Percentiles rank a stretch among this genome's conserved stretches.
phyloP scores from a whole-genome alignment of 257 asterid genomes.

The Sherardia arvensis region DNA sequence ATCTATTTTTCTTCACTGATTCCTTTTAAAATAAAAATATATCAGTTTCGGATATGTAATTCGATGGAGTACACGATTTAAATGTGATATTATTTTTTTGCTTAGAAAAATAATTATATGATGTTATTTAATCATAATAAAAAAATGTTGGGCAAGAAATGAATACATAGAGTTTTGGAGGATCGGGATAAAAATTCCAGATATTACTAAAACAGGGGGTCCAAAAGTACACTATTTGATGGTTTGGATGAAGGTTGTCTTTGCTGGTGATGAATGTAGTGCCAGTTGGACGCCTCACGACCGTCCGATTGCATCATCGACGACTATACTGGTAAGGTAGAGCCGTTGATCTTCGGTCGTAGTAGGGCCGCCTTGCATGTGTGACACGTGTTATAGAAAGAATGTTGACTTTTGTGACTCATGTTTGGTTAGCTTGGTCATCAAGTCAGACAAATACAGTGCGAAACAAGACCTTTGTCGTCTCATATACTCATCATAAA shows the following conservation, averaged over 20 bases:
- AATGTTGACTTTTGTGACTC: background rate
- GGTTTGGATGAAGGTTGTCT: background rate
- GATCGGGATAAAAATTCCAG: no score
- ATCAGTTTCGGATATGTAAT: no score
- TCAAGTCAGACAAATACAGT: background rate
- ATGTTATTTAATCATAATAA: no score
- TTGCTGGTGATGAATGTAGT: background rate
- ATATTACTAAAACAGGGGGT: no score
- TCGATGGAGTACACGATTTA: no score
- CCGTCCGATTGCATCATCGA: constrained; percentile 1
- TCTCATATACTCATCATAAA: no score
- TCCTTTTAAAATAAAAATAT: no score
- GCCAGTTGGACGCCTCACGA: background rate
- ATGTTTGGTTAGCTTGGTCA: constrained; percentile 1
- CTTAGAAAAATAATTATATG: no score
- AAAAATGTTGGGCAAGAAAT: no score
- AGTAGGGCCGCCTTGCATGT: background rate
- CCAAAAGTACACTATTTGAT: background rate
- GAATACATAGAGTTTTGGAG: no score
- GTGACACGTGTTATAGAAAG: background rate
- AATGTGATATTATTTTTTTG: no score
- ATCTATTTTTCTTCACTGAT: no score
- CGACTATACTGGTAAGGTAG: background rate
- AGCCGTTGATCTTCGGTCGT: background rate
- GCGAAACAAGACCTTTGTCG: background rate